phyloP scores from a whole-genome alignment of 306 rosid species.

The Amphicarpaea edgeworthii region DNA sequence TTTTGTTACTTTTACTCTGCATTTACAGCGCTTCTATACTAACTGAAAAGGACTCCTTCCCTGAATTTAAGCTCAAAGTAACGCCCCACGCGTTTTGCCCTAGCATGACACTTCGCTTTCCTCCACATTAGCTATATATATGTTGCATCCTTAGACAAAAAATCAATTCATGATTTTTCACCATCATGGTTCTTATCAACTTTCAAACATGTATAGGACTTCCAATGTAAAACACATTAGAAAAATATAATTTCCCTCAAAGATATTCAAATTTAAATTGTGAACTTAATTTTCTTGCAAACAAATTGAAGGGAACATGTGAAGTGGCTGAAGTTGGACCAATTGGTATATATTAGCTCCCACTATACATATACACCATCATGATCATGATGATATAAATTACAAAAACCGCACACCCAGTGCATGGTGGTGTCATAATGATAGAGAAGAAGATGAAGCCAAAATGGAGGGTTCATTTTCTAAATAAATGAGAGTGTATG shows the following conservation, averaged over 20 bases:
- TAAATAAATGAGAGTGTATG: constrained; percentile 74
- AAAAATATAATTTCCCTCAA: not conserved
- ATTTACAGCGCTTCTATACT: not conserved
- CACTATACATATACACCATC: constrained; percentile 42
- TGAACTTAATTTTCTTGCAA: constrained; percentile 4
- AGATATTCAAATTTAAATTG: not conserved
- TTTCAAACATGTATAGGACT: not conserved
- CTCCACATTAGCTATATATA: not conserved
- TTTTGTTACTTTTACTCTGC: too few species aligned
- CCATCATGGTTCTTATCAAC: not conserved
- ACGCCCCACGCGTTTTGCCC: constrained; percentile 17
- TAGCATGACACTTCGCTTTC: constrained; percentile 39
- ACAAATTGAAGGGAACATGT: constrained; percentile 44
- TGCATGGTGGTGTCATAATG: constrained; percentile 54
- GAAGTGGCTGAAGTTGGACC: constrained; percentile 59
- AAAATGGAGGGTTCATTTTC: constrained; percentile 75
- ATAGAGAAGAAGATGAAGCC: constrained; percentile 65
- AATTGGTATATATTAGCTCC: constrained; percentile 46
- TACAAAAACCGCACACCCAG: constrained; percentile 22
- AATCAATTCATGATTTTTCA: constrained; percentile 2
- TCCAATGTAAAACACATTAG: not conserved
- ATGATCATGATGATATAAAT: constrained; percentile 59
- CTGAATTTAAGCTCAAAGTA: constrained; percentile 16
- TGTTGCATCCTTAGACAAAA: not conserved
- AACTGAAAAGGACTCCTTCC: constrained; percentile 29